Base-by-base conservation (phyloP, 2,329 filamentous ascomycete species). In the Hypomyces perniciosus region DNA sequence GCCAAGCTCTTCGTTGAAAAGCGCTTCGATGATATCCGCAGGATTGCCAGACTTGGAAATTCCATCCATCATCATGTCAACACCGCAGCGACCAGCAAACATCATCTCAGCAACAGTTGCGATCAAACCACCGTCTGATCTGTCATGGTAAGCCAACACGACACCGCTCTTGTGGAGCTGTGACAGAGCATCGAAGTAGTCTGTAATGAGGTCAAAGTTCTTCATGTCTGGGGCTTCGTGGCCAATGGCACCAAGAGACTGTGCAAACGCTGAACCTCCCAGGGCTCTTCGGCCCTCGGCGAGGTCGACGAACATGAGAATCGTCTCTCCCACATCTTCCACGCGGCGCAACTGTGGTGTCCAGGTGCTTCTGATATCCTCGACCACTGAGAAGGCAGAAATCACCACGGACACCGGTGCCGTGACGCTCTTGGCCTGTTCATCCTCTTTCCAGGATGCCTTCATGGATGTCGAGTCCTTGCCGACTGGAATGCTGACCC, bases 381-480 rank as follows among this genome's bases (percentile, higher is more conserved):
- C 80, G 3, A 96, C 91, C 2, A 90, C 81, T 1, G 86, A 86
- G 63, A 97, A 96, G 1, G 93, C 89, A 5, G 93, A 90, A 59
- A 97, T 90, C 50, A 96, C 85, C 5, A 95, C 79, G 1, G 92
- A 95, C 60, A 97, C 81, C 1, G 93, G 93, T 4, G 93, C 89
- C 35, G 90, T 96, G 45, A 97, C 92, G 58, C 91, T 91, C 72
- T 88, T 93, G 10, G 78, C 72, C 55, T 87, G 78, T 13, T 79
- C 73, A 54, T 75, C 74, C 58, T 92, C 87, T 63, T 83, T 86
- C 93, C 93, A 97, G 50, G 90, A 90, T 62, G 95, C 92, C 76
- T 96, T 96, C 93, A 99, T 97, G 3, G 91, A 96, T 70, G 95
- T 96, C 0, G 92, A 97, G 68, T 99, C 93, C 72, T 99, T 97